Conservation (phyloP, 257 asterid genomes). For the Gynochthodes officinalis region DNA sequence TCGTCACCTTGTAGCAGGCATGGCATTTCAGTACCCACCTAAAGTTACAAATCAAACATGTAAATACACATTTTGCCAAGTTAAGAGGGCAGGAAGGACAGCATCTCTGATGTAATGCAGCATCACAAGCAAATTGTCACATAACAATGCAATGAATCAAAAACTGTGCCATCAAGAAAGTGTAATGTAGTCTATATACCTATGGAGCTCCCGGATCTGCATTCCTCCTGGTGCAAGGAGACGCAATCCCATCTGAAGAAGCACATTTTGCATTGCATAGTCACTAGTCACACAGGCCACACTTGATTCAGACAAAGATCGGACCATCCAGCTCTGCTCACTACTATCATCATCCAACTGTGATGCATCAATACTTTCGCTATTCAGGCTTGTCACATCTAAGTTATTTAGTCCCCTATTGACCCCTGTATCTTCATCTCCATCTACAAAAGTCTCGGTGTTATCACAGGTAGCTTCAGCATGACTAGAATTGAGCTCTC, state of each 20-base stretch:
- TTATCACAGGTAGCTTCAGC: slow-evolving; percentile 20
- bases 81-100: background rate
- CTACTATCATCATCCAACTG: slow-evolving; percentile 69
- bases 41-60: slow-evolving; percentile 12
- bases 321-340: slow-evolving; percentile 93
- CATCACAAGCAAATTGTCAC: background rate
- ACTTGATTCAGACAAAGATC: slow-evolving; percentile 84
- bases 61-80: background rate
- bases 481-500: slow-evolving; percentile 20
- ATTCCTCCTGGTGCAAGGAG: slow-evolving; percentile 98
- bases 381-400: slow-evolving; percentile 41
- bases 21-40: slow-evolving; percentile 99
- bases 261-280: slow-evolving; percentile 97
- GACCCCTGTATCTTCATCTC: slow-evolving; percentile 26
- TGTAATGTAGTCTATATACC: slow-evolving; percentile 33
- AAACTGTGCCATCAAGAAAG: background rate
- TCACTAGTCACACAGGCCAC: slow-evolving; percentile 93
- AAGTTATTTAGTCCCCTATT: slow-evolving; percentile 35
- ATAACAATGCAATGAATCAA: background rate
- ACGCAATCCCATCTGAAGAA: slow-evolving; percentile 92
- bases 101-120: background rate
- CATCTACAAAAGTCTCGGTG: slow-evolving; percentile 14
- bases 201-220: slow-evolving; percentile 95
- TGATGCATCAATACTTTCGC: slow-evolving; percentile 40
- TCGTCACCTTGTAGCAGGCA: slow-evolving; percentile 94